Evolutionary conservation across 108 stramenopile species (phyloP).

Genomic region (Nannochloropsis salina): DNA sequence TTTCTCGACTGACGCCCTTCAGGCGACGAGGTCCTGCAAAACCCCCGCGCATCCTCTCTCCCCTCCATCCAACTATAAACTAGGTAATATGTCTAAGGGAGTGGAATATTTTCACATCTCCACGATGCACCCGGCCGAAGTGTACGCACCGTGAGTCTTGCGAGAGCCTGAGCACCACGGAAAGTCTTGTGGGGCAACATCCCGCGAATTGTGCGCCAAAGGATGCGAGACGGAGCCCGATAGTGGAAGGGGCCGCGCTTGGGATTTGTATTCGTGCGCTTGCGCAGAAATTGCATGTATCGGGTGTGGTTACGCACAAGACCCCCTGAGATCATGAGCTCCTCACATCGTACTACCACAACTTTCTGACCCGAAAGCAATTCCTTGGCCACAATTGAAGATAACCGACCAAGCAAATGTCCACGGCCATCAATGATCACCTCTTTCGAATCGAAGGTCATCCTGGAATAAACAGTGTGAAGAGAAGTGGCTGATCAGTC

Average conservation of each 20-base stretch:
- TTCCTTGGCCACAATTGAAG: constrained; percentile 96
- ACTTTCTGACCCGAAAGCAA: constrained; percentile 94
- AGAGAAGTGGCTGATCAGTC: neutral
- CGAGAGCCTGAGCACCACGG: constrained; percentile 86
- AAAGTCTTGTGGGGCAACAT: constrained; percentile 97
- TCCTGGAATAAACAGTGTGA: neutral
- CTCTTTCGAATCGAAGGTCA: constrained; percentile 20
- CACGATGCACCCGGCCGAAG: too few species aligned
- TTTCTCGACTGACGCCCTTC: too few species aligned
- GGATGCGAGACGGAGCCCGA: constrained; percentile 89
- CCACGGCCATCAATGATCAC: constrained; percentile 94
- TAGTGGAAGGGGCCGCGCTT: constrained; percentile 90
- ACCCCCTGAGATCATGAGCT: constrained; percentile 88
- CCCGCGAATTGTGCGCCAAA: constrained; percentile 97
- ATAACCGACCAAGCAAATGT: constrained; percentile 97
- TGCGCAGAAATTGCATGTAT: constrained; percentile 91
- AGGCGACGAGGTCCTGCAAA: too few species aligned
- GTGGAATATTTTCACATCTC: too few species aligned
- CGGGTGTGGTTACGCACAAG: constrained; percentile 89
- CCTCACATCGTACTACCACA: constrained; percentile 93
- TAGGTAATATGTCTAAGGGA: too few species aligned
- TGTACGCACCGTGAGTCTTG: constrained; percentile 64
- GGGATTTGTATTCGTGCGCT: constrained; percentile 98
- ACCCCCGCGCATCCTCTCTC: too few species aligned
- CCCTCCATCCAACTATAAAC: too few species aligned